Evolutionary conservation across 306 rosid genomes (phyloP), one percentile per base, ranked within the genome.

Genomic region (Gastrolobium bilobum): DNA sequence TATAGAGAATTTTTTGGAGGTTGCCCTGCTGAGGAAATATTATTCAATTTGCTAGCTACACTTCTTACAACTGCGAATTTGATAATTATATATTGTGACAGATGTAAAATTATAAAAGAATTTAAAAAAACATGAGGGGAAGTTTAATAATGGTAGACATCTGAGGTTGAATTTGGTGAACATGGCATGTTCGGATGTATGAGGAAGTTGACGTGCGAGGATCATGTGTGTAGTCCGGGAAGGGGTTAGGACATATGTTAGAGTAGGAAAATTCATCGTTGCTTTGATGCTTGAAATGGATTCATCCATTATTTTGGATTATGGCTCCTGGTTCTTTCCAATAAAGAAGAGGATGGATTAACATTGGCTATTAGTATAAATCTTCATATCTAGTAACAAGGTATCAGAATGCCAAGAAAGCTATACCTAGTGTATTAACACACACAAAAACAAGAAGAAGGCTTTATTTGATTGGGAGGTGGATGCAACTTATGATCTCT

Each of bases 201-300:
- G 10, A 29, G 42, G 57, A 44, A 35, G 4, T 44, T 29, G 40
- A 10, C 38, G 20, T 43, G 52, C 52, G 42, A 8, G 37, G 14
- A 42, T 46, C 6, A 39, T 42, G 14, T 63, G 48, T 34, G 10
- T 37, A n/a, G 33, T 38, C 48, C 5, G 47, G 69, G 30, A 9
- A 57, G 0, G 0, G 14, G 6, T 29, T 6, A 0, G n/a, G 39
- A 30, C 38, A 57, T 30, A 10, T 54, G 43, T 9, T 42, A 7
- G 3, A 26, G 4, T 20, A 4, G 53, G 38, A 65, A n/a, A 65
- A 42, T 5, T 15, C 35, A 20, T 43, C 38, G 9, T 39, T 65
- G 7, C 0, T 64, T 68, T 30, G 58, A 47, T 11, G 8, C 73
- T 44, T 44, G n/a, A 68, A 29, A 44, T 67, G 57, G 72, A 30